Evolutionary conservation across 805 yeast species (phyloP).

Genomic region (Lipomyces starkeyi): DNA sequence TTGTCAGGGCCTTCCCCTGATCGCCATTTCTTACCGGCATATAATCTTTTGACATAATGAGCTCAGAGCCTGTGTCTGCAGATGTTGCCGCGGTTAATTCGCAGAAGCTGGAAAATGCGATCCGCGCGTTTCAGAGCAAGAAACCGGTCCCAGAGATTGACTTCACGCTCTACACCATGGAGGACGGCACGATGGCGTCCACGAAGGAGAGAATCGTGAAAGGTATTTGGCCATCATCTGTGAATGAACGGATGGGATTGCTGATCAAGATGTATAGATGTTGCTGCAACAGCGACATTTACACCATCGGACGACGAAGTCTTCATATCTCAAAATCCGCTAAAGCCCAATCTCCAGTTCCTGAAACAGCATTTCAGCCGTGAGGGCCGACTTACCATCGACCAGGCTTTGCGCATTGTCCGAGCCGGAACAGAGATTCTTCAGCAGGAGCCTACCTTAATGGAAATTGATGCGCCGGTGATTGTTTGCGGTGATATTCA

Average conservation of each 20-base stretch:
- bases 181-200: slow-evolving; percentile 61
- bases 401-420: slow-evolving; percentile 73
- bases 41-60: not conserved
- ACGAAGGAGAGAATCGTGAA: slow-evolving; percentile 65
- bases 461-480: slow-evolving; percentile 87
- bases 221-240: slow-evolving; percentile 12
- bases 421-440: slow-evolving; percentile 67
- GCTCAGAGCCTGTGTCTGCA: not conserved
- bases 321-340: slow-evolving; percentile 59
- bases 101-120: slow-evolving; percentile 45
- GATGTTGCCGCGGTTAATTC: slow-evolving; percentile 32
- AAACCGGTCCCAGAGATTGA: slow-evolving; percentile 47
- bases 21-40: not conserved
- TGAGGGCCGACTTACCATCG: slow-evolving; percentile 79
- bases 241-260: slow-evolving; percentile 1
- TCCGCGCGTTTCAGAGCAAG: slow-evolving; percentile 46
- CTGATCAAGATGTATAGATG: slow-evolving; percentile 44
- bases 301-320: slow-evolving; percentile 73
- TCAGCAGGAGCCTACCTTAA: slow-evolving; percentile 74
- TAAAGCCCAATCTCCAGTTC: slow-evolving; percentile 71
- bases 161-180: slow-evolving; percentile 56
- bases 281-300: slow-evolving; percentile 68
- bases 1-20: not conserved
- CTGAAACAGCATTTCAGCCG: slow-evolving; percentile 72
- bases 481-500: slow-evolving; percentile 98